These are phyloP conservation scores for Aphanocladium album DNA, from an alignment of 2,329 filamentous ascomycete species.

Conservation along the genomic window DNA sequence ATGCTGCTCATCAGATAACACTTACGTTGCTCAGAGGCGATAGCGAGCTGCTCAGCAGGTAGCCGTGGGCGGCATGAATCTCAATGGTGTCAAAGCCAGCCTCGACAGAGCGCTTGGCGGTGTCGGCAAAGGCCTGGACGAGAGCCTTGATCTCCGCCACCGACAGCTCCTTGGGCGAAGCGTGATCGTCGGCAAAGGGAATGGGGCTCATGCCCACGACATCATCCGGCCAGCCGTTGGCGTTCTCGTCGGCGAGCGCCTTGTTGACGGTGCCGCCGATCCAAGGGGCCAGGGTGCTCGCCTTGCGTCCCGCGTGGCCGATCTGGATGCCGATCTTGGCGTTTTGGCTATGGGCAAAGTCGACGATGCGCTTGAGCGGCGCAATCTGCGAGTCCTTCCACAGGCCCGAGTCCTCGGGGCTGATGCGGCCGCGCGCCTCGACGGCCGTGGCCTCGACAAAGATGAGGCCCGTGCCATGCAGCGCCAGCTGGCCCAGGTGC, in stretches of 20 bases:
- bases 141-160: slow-evolving; percentile 61
- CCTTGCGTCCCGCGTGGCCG: slow-evolving; percentile 72
- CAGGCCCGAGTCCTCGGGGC: slow-evolving; percentile 71
- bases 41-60: slow-evolving; percentile 62
- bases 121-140: slow-evolving; percentile 56
- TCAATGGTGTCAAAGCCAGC: slow-evolving; percentile 76
- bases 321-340: slow-evolving; percentile 77
- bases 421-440: slow-evolving; percentile 72
- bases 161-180: slow-evolving; percentile 62
- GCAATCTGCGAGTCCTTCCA: slow-evolving; percentile 82
- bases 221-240: slow-evolving; percentile 53
- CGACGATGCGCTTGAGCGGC: slow-evolving; percentile 63
- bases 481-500: slow-evolving; percentile 73
- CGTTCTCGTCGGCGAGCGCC: slow-evolving; percentile 47
- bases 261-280: slow-evolving; percentile 43
- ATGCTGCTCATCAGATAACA: background rate
- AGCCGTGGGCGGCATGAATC: slow-evolving; percentile 60
- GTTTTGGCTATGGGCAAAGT: slow-evolving; percentile 75
- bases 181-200: slow-evolving; percentile 57
- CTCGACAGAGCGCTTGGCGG: slow-evolving; percentile 55
- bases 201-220: slow-evolving; percentile 48
- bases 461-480: slow-evolving; percentile 67
- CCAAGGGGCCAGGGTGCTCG: slow-evolving; percentile 59
- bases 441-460: slow-evolving; percentile 78
- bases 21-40: slow-evolving; percentile 52